These are phyloP conservation scores for Psidium guajava DNA, from an alignment of 345 rosid species.

Conservation along the genomic window DNA sequence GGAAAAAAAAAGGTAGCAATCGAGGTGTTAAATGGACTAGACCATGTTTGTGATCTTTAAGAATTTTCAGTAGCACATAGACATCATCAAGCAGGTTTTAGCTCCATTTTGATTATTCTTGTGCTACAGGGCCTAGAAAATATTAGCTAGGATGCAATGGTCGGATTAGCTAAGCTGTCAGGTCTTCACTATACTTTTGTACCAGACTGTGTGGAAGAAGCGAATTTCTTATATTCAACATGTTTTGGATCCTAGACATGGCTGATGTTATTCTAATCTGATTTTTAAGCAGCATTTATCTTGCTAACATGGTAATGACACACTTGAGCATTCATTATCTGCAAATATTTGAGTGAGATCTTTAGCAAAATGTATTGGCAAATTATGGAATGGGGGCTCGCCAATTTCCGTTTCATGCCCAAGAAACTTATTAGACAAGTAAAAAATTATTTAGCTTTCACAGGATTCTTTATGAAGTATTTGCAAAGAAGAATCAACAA, in stretches of 20 bases:
- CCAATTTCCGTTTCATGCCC: neutral
- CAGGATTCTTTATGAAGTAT: neutral
- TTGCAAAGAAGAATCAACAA: neutral
- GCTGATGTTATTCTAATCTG: neutral
- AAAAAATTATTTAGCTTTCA: neutral
- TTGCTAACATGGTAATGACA: neutral
- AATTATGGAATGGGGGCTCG: neutral
- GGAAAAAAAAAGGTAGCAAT: neutral
- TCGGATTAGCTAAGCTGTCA: neutral
- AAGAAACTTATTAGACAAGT: neutral
- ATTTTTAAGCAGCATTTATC: neutral
- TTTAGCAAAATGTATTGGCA: neutral
- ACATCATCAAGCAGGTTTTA: neutral
- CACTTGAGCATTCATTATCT: neutral
- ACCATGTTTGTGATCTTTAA: neutral
- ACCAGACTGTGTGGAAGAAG: neutral
- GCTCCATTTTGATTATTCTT: neutral
- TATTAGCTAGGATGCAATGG: neutral
- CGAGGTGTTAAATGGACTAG: neutral
- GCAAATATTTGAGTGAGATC: neutral
- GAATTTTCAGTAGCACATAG: neutral
- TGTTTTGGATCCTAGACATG: neutral
- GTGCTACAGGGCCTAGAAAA: neutral
- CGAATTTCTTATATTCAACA: neutral
- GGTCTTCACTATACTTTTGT: neutral